Percentiles rank a stretch among this genome's conserved stretches.
phyloP scores from a whole-genome alignment of 225 moss, liverwort and hornwort species.

The Neckera pumila region DNA sequence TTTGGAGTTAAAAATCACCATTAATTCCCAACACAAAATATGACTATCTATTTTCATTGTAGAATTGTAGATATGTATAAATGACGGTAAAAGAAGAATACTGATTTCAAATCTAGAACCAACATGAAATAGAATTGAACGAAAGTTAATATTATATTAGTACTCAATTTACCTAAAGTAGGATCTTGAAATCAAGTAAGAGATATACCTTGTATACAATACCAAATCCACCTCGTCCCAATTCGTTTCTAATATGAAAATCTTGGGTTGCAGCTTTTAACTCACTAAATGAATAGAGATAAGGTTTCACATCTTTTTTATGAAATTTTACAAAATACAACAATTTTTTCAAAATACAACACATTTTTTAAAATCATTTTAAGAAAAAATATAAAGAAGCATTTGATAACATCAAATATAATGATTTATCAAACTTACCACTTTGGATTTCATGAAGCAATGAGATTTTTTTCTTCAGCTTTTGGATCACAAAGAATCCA shows the following conservation, averaged over 20 bases:
- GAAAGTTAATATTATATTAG: background rate
- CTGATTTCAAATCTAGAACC: background rate
- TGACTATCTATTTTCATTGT: background rate
- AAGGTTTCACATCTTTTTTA: background rate
- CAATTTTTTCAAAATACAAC: background rate
- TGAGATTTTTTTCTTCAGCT: background rate
- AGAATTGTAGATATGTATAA: background rate
- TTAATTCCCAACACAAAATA: too few species aligned
- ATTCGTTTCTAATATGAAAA: background rate
- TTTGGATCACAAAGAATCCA: background rate
- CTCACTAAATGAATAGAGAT: background rate
- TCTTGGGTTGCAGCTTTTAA: background rate
- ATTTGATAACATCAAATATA: background rate
- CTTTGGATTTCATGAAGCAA: background rate
- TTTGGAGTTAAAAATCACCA: background rate
- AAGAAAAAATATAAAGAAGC: background rate
- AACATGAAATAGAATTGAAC: background rate
- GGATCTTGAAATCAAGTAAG: background rate
- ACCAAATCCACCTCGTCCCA: background rate
- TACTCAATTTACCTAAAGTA: background rate
- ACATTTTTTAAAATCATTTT: background rate
- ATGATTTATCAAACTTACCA: background rate
- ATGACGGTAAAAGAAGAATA: background rate
- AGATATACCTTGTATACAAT: background rate
- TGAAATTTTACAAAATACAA: background rate